phyloP scores from a whole-genome alignment of 1,139 yeast species.

The Blastobotrys raffinosifermentans region DNA sequence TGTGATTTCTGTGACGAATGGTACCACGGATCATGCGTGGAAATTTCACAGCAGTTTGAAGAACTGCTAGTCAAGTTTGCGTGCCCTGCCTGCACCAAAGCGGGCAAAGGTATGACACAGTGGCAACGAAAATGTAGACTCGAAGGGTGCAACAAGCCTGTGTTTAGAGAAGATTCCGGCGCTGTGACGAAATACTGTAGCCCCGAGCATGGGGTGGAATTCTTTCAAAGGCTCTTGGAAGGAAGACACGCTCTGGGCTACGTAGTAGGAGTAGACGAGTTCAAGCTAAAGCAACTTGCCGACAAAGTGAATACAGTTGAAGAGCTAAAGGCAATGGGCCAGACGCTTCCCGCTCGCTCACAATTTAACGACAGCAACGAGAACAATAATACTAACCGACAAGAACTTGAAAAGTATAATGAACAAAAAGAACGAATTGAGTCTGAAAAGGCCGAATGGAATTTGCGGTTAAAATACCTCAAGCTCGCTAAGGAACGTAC shows the following conservation, averaged over 20 bases:
- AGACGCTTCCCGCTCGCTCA: not conserved
- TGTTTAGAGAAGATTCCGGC: constrained; percentile 38
- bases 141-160: constrained; percentile 53
- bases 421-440: constrained; percentile 17
- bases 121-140: constrained; percentile 80
- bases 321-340: not conserved
- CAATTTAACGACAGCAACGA: constrained; percentile 10
- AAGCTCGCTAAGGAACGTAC: constrained; percentile 18
- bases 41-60: constrained; percentile 47
- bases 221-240: constrained; percentile 47
- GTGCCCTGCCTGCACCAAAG: constrained; percentile 69
- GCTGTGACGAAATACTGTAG: constrained; percentile 64
- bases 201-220: constrained; percentile 62
- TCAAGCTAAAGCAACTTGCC: not conserved
- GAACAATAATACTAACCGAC: constrained; percentile 21
- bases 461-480: constrained; percentile 23
- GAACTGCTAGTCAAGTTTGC: constrained; percentile 58
- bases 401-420: constrained; percentile 22
- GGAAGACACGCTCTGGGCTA: constrained; percentile 15
- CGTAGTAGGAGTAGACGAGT: constrained; percentile 15
- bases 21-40: constrained; percentile 83
- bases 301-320: not conserved
- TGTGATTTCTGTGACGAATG: constrained; percentile 96
- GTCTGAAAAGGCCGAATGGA: constrained; percentile 14
- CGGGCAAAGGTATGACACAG: constrained; percentile 36